Evolutionary conservation across 176 grass and related monocot species (phyloP), one percentile per base, ranked within the genome.

Genomic region (Microstegium vimineum): DNA sequence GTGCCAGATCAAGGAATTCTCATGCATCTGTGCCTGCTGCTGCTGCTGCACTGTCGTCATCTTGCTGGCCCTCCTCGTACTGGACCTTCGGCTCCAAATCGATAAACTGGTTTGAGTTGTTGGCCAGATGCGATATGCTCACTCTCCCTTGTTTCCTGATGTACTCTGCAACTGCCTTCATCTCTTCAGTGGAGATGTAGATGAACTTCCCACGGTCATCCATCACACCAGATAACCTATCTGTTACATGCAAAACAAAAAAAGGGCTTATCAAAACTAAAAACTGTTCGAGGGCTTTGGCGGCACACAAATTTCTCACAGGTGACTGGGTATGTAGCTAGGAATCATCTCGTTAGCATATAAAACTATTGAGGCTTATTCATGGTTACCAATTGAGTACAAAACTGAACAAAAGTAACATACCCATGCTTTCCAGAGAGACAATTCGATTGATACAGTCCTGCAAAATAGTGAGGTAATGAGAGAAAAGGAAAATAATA

Each of bases 131-230:
- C 26, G 92, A 87, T 76, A 98, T 98, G 85, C 95, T 90, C 34
- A 94, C 95, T 51, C 95, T 94, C 61, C 95, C 92, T 76, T 94
- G 88, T 40, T 91, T 88, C 83, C 90, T 94, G 62, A 98, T 94
- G 78, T 94, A 93, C 41, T 93, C 95, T 15, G 92, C 95, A 34
- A 94, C 95, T 2, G 95, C 90, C 78, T 89, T 87, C 95, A 98
- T 98, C 85, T 98, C 95, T 85, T 94, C 90, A 4, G 80, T 72
- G 20, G 95, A 94, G 70, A 94, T 98, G 88, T 90, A 93, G 32
- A 98, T 98, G 71, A 91, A 98, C 74, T 98, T 98, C 30, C 95
- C 95, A 81, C 95, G 87, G n/a, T 98, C 95, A 88, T 94, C 95
- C 95, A 94, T 98, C 15, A 94, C 95, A 81, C 95, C 95, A 37